Base-by-base conservation (phyloP, 805 yeast species). In the Lachancea cidri region DNA sequence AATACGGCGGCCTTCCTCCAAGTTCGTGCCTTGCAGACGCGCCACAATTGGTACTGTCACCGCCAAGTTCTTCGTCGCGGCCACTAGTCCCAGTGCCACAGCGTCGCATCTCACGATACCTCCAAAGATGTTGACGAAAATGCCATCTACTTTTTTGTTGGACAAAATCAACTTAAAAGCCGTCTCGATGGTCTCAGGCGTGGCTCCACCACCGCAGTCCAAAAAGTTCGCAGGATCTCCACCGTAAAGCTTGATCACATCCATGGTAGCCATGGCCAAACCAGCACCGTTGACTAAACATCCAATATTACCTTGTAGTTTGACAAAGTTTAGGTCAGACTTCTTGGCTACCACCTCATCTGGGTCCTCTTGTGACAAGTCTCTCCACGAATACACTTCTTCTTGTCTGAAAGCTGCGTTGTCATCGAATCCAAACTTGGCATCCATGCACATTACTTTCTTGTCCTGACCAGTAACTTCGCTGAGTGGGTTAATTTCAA, bases 131-230 rank as follows among this genome's bases (percentile, higher is more conserved):
- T 93, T 93, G 63, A 93, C 98, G 58, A 93, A 91, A 66, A 93
- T 93, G 64, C 96, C 95, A 59, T 85, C 79, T 53, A 93, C 97
- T 59, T 81, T 79, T 61, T 79, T 70, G 73, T 93, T 97, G 46
- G 93, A 77, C 63, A 94, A 73, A 60, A 93, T 91, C 68, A 93
- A 79, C 70, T 81, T 83, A 74, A 93, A 91, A 43, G 98, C 99
- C 71, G 84, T 84, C 74, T 89, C 94, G 64, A 93, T 93, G 60
- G 98, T 91, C 71, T 86, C 85, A 54, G 98, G 97, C 49, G 98
- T 93, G 57, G 99, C 98, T 68, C 96, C 95, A 75, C 99, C 99
- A 76, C 99, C 99, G 70, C 96, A 93, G 75, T 93, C 99, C 66
- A 93, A 79, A 79, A 93, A 93, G 77, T 93, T 93, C 53, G 98